phyloP scores from a whole-genome alignment of 176 grass and related monocot species.

The Oryza glumipatula region DNA sequence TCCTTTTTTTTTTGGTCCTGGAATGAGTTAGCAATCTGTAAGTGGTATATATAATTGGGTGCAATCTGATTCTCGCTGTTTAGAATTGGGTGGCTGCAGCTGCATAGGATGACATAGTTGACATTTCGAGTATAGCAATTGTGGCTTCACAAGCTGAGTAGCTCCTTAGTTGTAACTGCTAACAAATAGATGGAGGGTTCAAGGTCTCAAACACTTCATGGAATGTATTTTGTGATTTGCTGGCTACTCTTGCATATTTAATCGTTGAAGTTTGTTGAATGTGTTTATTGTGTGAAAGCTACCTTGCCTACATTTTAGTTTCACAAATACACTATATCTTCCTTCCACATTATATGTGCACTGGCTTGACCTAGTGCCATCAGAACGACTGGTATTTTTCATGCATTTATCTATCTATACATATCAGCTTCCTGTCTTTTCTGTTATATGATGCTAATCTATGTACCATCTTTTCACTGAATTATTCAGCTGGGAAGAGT shows the following conservation, averaged over 20 bases:
- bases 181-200: conserved; percentile 4
- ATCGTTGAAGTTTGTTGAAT: conserved; percentile 2
- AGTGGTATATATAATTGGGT: not conserved
- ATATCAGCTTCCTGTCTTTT: not conserved
- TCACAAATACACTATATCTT: not conserved
- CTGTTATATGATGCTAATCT: conserved; percentile 28
- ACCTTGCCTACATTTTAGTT: not conserved
- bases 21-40: not conserved
- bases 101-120: not conserved
- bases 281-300: not conserved
- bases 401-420: conserved; percentile 6
- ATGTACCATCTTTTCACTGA: conserved; percentile 11
- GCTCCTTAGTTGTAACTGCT: not conserved
- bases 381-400: not conserved
- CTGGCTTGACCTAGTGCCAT: not conserved
- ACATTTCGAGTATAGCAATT: not conserved
- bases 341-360: not conserved
- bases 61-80: not conserved
- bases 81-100: not conserved
- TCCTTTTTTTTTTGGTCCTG: not conserved
- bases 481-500: conserved; percentile 57
- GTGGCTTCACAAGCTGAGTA: conserved; percentile 8
- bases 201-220: not conserved
- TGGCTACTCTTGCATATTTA: not conserved
- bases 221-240: not conserved